Percentiles rank a stretch among this genome's conserved stretches.
phyloP scores from a whole-genome alignment of 2,329 filamentous ascomycete genomes.

The Monilinia laxa region DNA sequence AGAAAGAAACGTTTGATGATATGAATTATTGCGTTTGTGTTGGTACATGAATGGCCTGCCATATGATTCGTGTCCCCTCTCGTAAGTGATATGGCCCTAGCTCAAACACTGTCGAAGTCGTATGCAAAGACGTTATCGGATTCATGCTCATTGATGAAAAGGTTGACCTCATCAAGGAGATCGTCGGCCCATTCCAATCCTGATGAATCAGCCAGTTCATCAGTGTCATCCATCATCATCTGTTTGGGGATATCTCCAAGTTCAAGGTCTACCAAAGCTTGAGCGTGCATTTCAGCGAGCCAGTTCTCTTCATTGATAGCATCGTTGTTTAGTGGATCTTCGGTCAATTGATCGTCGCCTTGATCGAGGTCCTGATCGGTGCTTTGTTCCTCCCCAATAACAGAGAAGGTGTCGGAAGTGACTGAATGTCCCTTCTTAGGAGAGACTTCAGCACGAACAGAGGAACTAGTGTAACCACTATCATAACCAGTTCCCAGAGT shows the following conservation, averaged over 20 bases:
- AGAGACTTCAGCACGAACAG: background rate
- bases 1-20: slow-evolving; percentile 1
- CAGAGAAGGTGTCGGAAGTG: too few relatives aligned
- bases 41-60: slow-evolving; percentile 12
- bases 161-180: background rate
- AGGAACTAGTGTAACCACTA: slow-evolving; percentile 1
- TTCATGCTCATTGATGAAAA: background rate
- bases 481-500: background rate
- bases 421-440: background rate
- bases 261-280: background rate
- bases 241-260: too few relatives aligned
- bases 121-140: background rate
- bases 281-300: background rate
- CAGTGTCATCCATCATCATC: background rate
- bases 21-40: slow-evolving; percentile 4
- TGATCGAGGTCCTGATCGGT: background rate
- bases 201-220: background rate
- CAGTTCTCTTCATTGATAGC: background rate
- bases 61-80: background rate
- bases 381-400: background rate
- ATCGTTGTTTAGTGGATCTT: background rate
- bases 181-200: background rate
- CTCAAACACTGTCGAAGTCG: background rate
- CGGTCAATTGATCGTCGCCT: background rate
- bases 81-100: background rate